Percentiles rank a stretch among this genome's conserved stretches.
phyloP scores from a whole-genome alignment of 352 stramenopile genomes.

The Saprolegnia parasitica region DNA sequence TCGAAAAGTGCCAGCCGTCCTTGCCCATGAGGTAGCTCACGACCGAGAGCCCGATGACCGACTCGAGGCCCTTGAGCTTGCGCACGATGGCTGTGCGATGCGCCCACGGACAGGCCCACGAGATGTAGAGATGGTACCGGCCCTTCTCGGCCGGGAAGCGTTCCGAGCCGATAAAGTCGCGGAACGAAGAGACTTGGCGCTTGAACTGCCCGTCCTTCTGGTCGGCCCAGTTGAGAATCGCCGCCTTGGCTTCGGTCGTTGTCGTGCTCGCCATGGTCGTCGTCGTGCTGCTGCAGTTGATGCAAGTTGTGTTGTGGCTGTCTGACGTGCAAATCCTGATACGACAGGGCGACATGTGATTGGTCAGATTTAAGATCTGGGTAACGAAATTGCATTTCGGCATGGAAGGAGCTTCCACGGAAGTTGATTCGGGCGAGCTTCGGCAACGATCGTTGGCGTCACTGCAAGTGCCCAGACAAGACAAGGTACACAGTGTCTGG shows the following conservation, averaged over 20 bases:
- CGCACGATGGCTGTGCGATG: slow-evolving; percentile 79
- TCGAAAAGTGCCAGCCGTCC: slow-evolving; percentile 87
- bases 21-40: slow-evolving; percentile 78
- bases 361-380: neutral
- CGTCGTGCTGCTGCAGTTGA: too few species aligned
- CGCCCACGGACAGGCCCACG: slow-evolving; percentile 91
- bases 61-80: slow-evolving; percentile 92
- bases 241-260: neutral
- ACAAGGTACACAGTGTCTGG: too few species aligned
- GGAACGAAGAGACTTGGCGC: slow-evolving; percentile 28
- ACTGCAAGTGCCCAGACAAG: too few species aligned
- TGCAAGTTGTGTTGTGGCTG: neutral
- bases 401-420: neutral
- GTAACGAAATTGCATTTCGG: neutral
- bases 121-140: slow-evolving; percentile 95
- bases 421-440: neutral
- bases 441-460: too few species aligned
- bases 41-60: slow-evolving; percentile 91
- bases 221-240: slow-evolving; percentile 19
- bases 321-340: neutral
- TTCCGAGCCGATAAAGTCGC: slow-evolving; percentile 23
- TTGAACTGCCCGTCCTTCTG: slow-evolving; percentile 21
- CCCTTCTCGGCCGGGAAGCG: slow-evolving; percentile 29
- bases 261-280: neutral
- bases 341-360: neutral